A percentile compares a stretch with the other conserved stretches of the same genome.
Conservation (phyloP, 768 basidiomycete species). For the Pleurotus giganteus region DNA sequence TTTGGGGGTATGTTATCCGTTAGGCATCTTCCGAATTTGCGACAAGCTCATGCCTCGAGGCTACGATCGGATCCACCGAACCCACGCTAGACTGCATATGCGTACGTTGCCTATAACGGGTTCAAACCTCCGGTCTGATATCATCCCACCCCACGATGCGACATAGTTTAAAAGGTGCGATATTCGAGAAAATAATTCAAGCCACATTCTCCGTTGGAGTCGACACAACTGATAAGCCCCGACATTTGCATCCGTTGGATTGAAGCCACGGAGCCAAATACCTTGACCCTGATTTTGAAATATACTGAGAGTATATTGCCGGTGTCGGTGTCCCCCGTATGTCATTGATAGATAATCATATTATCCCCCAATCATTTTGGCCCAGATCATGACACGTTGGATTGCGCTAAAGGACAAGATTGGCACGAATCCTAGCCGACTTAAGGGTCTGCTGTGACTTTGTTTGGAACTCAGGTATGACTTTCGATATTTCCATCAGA, state of each 20-base stretch:
- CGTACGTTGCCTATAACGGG: background rate
- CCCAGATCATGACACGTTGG: too few species aligned
- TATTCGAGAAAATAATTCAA: too few species aligned
- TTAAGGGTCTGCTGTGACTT: background rate
- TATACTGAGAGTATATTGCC: too few species aligned
- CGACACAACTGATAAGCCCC: too few species aligned
- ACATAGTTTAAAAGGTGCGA: too few species aligned
- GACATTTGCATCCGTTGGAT: too few species aligned
- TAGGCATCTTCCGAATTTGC: slow-evolving; percentile 1
- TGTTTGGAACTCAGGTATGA: slow-evolving; percentile 1
- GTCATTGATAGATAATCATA: too few species aligned
- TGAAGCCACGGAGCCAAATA: too few species aligned
- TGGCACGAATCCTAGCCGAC: background rate
- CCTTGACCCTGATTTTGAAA: too few species aligned
- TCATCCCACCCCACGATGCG: background rate
- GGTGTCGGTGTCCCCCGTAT: too few species aligned
- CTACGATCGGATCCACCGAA: background rate
- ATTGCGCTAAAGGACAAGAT: background rate
- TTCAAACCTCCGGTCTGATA: background rate
- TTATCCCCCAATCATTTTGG: too few species aligned
- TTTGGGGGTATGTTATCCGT: background rate
- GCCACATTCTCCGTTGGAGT: too few species aligned
- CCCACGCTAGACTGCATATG: background rate
- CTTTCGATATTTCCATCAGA: slow-evolving; percentile 3
- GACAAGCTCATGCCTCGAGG: slow-evolving; percentile 6